Conservation (phyloP, 164 flowering plant genomes). For the Tetrastigma voinierianum region DNA sequence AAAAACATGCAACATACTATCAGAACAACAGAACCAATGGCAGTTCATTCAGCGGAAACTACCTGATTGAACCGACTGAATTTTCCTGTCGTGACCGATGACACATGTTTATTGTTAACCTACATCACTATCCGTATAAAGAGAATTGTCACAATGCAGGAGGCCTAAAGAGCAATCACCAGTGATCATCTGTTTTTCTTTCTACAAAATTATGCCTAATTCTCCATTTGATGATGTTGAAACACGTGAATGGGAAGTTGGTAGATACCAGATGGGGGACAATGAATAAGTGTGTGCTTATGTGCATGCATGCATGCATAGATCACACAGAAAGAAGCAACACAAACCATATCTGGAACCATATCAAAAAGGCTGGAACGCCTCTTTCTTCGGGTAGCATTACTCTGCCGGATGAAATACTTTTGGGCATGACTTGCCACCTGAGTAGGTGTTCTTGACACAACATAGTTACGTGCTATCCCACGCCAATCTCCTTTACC, state of each 20-base stretch:
- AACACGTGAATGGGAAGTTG: no score
- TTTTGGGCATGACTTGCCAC: conserved; percentile 99
- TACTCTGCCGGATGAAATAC: conserved; percentile 77
- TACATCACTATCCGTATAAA: no score
- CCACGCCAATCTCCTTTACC: conserved; percentile 98
- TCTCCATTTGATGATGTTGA: no score
- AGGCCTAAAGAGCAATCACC: no score
- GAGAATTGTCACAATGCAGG: no score
- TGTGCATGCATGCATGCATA: neutral
- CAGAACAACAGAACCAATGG: conserved; percentile 1
- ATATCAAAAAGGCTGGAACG: conserved; percentile 91
- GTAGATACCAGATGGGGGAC: no score
- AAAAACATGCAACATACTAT: conserved; percentile 1
- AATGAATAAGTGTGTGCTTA: neutral
- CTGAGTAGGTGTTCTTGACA: conserved; percentile 91
- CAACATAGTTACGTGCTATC: conserved; percentile 71
- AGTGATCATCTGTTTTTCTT: no score
- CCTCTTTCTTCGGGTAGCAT: conserved; percentile 69
- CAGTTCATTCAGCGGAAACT: neutral
- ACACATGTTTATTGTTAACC: no score
- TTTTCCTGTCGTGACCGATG: no score
- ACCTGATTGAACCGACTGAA: neutral
- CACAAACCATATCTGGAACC: conserved; percentile 67
- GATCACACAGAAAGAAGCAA: no score
- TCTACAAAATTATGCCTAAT: no score